Evolutionary conservation across 257 asterid species (phyloP), one percentile per base, ranked within the genome.

Genomic region (Solanum chilense): DNA sequence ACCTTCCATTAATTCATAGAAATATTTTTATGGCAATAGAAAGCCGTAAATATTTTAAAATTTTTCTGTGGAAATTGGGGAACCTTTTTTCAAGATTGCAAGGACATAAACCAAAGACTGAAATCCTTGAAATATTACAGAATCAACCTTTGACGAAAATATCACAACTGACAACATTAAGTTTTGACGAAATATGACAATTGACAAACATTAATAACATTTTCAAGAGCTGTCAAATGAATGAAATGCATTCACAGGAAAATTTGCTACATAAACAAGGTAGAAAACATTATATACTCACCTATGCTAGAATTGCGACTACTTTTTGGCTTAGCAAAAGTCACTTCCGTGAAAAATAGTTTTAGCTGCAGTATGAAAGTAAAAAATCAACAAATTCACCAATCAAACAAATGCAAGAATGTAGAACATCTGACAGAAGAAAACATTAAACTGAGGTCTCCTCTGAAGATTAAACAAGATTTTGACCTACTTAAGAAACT

Each of bases 231-330:
- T 31, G 10, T 33, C 31, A 49, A 81, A 81, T 20, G 41, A 39
- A 78, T 58, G 15, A 37, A 66, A 68, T 37, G 71, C 18, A 15
- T 47, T 52, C 37, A 70, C 39, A 69, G 44, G 70, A 62, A 39
- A 41, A 11, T 49, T 49, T 81, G 45, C 78, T 42, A 47, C 35
- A 39, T 33, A 85, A 52, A 84, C 47, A 83, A 39, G 27, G 33
- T n/a, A 86, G 69, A 49, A 69, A 76, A 84, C 25, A 62, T 44
- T 39, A 11, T 82, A 29, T 35, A 16, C 88, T 90, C 89, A 97
- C 99, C 99, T 89, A 97, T 97, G 92, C 99, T 97, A 85, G 98
- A 97, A 91, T 96, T 97, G 25, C 98, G 99, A 83, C 99, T 97
- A 94, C 99, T 97, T 93, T 97, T 96, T 29, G 99, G 99, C 92